Evolutionary conservation across 106 monocot species (phyloP), one percentile per base, ranked within the genome.

Genomic region (Allium cepa): DNA sequence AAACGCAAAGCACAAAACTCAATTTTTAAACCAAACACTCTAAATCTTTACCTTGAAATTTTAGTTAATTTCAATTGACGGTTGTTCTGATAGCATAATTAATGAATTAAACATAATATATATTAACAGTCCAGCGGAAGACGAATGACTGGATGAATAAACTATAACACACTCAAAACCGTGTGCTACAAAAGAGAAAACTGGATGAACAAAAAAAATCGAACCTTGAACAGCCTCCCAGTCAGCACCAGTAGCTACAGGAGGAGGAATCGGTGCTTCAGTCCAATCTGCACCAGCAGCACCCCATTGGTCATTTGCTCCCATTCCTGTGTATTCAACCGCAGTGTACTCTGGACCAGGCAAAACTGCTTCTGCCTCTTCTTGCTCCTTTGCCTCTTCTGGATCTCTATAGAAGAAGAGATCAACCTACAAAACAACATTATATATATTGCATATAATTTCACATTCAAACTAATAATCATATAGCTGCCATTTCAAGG

Each of bases 391-490:
- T 22, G 22, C 22, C 56, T 88, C 87, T 67, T 87, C 92, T 46
- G 92, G 92, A 22, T 92, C 87, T 26, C 92, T 78, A 69, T 83
- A 87, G 80, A 92, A 92, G 58, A 92, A 92, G 18, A 92, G 74
- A 75, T 92, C 87, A 55, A 92, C 92, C 92, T 92, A 22, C 22
- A 22, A 22, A 22, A 22, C 22, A 22, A 22, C 22, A 22, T 22
- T 22, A 22, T 22, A 22, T 22, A 22, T 22, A 22, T 22, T 22
- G 71, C 60, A 60, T 10, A 36, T 36, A 36, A 36, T 36, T 36
- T 36, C 36, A 36, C 36, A 36, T 36, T 36, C 36, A 36, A 36
- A 12, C 1, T 36, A 3, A 60, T 36, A 36, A 36, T 36, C 4
- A 36, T 36, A 36, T 36, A 36, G 36, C 36, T 36, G 36, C 36